A percentile compares a stretch with the other conserved stretches of the same genome.
phyloP scores from a whole-genome alignment of 441 rosid species.

The Gossypium laxum region DNA sequence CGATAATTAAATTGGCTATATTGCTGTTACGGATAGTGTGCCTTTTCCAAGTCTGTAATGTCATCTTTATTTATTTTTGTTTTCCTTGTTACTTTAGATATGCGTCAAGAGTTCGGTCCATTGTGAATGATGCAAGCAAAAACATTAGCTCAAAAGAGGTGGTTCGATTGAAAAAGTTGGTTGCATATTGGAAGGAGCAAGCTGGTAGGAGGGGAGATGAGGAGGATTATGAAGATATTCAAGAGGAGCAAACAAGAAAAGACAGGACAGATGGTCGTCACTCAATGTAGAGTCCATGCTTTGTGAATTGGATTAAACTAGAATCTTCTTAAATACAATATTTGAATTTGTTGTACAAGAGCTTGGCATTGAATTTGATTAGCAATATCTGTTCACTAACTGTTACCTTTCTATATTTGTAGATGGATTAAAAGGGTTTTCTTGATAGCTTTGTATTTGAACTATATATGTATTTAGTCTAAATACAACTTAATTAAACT shows the following conservation, averaged over 20 bases:
- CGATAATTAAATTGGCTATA: background rate
- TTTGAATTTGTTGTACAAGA: background rate
- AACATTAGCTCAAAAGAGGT: slow-evolving; percentile 78
- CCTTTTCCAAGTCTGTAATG: background rate
- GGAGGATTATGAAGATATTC: slow-evolving; percentile 76
- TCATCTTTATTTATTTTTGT: background rate
- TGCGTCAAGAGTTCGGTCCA: slow-evolving; percentile 83
- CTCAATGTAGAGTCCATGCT: slow-evolving; percentile 30
- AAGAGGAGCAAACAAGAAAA: slow-evolving; percentile 41
- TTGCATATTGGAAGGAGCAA: slow-evolving; percentile 84
- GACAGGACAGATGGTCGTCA: slow-evolving; percentile 45
- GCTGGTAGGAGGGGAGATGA: slow-evolving; percentile 68
- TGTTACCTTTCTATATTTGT: background rate
- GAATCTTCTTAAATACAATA: background rate
- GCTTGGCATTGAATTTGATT: background rate
- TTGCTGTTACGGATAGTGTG: background rate
- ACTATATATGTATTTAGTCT: background rate
- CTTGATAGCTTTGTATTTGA: background rate
- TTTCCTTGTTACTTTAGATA: slow-evolving; percentile 36
- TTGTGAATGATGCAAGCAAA: slow-evolving; percentile 81
- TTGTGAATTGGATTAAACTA: background rate
- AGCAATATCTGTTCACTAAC: background rate
- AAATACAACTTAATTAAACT: background rate
- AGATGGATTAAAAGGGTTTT: background rate
- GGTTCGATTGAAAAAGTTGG: slow-evolving; percentile 68